phyloP scores from a whole-genome alignment of 2,329 filamentous ascomycete species.

The Lasiodiplodia citricola region DNA sequence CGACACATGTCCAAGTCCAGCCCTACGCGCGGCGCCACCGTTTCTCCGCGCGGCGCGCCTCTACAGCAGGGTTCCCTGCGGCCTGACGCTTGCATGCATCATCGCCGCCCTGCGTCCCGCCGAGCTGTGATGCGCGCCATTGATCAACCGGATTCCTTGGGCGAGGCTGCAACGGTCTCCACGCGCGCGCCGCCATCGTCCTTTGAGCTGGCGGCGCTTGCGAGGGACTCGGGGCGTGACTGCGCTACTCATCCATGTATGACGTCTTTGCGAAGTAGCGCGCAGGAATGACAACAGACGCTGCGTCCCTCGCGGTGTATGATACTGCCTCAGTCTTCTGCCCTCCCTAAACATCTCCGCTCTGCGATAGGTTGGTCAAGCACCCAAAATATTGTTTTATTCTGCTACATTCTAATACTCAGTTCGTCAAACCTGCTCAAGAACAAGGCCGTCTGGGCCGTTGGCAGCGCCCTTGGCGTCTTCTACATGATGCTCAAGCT shows the following conservation, averaged over 20 bases:
- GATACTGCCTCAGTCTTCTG: not conserved
- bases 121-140: not conserved
- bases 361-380: not conserved
- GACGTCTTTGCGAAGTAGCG: not conserved
- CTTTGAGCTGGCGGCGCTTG: not conserved
- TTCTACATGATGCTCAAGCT: slow-evolving; percentile 44
- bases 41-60: slow-evolving; percentile 13
- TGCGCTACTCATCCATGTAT: slow-evolving; percentile 11
- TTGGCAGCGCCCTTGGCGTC: slow-evolving; percentile 37
- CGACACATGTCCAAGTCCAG: slow-evolving; percentile 22
- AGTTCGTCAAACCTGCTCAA: slow-evolving; percentile 8
- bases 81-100: not conserved
- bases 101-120: not conserved
- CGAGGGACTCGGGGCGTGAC: not conserved
- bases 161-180: not conserved
- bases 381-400: not conserved
- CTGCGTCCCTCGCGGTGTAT: not conserved
- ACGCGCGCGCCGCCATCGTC: not conserved
- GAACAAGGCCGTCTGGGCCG: slow-evolving; percentile 20
- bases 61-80: not conserved
- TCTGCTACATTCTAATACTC: not conserved
- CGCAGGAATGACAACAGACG: not conserved
- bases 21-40: slow-evolving; percentile 18
- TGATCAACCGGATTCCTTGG: not conserved
- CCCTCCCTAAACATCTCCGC: not conserved